These are phyloP conservation scores for Trichoderma sp. DNA, from an alignment of 2,329 filamentous ascomycete species.

Conservation along the genomic window DNA sequence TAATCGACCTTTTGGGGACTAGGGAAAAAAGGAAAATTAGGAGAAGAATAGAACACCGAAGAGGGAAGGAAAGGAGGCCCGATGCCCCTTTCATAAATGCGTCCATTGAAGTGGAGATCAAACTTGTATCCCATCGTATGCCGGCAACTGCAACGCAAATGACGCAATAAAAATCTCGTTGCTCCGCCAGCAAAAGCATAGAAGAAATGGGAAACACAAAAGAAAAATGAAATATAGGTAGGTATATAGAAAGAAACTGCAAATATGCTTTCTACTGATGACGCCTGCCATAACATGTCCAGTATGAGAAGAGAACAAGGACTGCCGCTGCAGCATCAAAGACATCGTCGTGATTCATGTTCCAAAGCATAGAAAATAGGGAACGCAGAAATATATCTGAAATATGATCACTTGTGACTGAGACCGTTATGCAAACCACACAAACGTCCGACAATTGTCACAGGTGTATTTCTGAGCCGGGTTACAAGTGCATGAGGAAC, in stretches of 20 bases:
- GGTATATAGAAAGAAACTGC: not conserved
- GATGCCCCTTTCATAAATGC: not conserved
- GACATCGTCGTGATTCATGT: not conserved
- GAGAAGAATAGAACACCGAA: not conserved
- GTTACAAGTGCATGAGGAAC: not conserved
- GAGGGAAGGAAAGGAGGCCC: not conserved
- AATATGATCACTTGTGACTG: not conserved
- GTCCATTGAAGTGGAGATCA: not conserved
- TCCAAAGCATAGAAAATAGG: not conserved
- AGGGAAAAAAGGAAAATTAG: not conserved
- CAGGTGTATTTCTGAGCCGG: not conserved
- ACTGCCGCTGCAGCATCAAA: not conserved
- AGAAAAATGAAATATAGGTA: not conserved
- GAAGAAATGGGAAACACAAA: not conserved
- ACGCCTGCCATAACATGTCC: not conserved
- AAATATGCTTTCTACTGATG: not conserved
- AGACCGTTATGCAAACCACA: not conserved
- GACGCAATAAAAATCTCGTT: not conserved
- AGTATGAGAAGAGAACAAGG: not conserved
- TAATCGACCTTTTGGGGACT: not conserved
- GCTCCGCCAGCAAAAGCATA: not conserved
- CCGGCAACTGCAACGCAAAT: not conserved
- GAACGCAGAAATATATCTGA: not conserved
- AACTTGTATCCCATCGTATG: not conserved
- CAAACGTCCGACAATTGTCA: not conserved